Conservation (phyloP, 176 grass and related monocot species). For the Metroxylon sagu region DNA sequence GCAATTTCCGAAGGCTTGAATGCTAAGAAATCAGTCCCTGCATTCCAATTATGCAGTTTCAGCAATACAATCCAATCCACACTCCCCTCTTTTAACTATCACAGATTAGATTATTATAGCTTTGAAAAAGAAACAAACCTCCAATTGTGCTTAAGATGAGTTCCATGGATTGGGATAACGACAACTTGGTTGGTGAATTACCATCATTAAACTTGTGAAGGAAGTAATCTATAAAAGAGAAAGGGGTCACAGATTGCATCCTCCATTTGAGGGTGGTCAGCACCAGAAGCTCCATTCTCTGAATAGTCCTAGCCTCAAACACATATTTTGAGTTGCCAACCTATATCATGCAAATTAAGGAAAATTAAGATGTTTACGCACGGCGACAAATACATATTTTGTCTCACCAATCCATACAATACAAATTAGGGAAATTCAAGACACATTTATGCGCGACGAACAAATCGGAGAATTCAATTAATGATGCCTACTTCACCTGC, state of each 20-base stretch:
- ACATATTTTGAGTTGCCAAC: slow-evolving; percentile 46
- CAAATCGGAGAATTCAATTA: neutral
- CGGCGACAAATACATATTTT: no score
- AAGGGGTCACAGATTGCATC: slow-evolving; percentile 81
- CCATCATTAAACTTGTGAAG: slow-evolving; percentile 44
- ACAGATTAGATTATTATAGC: neutral
- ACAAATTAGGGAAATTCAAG: slow-evolving; percentile 7
- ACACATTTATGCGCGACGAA: neutral
- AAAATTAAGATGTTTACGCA: no score
- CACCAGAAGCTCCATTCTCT: slow-evolving; percentile 88
- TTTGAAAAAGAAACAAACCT: slow-evolving; percentile 36
- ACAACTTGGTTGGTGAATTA: slow-evolving; percentile 18
- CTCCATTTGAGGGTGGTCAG: slow-evolving; percentile 75
- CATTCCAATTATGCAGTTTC: neutral
- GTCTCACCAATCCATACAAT: no score
- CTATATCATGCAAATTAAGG: slow-evolving; percentile 15
- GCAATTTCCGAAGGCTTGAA: slow-evolving; percentile 75
- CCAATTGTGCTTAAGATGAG: slow-evolving; percentile 42
- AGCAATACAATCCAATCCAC: slow-evolving; percentile 5
- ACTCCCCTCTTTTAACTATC: neutral
- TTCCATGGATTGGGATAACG: slow-evolving; percentile 28
- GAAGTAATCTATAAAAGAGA: slow-evolving; percentile 81
- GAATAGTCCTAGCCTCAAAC: slow-evolving; percentile 68
- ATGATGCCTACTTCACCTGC: slow-evolving; percentile 34
- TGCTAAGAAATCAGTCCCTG: slow-evolving; percentile 49